Evolutionary conservation across 2,329 filamentous ascomycete genomes (phyloP).

Genomic region (Pseudogymnoascus sp.): DNA sequence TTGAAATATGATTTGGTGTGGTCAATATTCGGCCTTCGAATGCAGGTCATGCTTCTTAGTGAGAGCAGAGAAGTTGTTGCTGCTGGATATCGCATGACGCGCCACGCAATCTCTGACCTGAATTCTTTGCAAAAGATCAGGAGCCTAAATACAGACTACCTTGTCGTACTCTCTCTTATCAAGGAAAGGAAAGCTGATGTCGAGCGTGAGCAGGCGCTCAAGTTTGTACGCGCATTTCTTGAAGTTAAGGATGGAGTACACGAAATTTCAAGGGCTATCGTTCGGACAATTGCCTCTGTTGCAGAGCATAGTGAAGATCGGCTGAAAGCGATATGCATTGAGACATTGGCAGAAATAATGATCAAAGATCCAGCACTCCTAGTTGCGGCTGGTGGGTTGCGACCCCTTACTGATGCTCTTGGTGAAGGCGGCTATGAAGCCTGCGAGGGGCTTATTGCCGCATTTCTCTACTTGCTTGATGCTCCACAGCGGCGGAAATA

Average conservation of each 20-base stretch:
- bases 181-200: slow-evolving; percentile 97
- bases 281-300: slow-evolving; percentile 83
- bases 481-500: slow-evolving; percentile 73
- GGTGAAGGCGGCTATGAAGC: slow-evolving; percentile 88
- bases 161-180: slow-evolving; percentile 85
- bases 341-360: slow-evolving; percentile 88
- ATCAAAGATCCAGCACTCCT: slow-evolving; percentile 77
- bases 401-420: slow-evolving; percentile 83
- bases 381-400: slow-evolving; percentile 76
- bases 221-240: slow-evolving; percentile 90
- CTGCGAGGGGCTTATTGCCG: slow-evolving; percentile 78
- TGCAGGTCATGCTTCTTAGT: slow-evolving; percentile 93
- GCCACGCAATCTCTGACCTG: slow-evolving; percentile 90
- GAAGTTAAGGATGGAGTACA: slow-evolving; percentile 89
- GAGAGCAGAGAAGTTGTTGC: slow-evolving; percentile 94
- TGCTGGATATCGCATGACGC: slow-evolving; percentile 84
- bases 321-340: slow-evolving; percentile 80
- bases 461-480: slow-evolving; percentile 87
- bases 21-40: slow-evolving; percentile 87
- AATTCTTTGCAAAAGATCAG: slow-evolving; percentile 85
- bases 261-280: slow-evolving; percentile 80
- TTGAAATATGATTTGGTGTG: slow-evolving; percentile 96
- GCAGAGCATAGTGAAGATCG: slow-evolving; percentile 68
- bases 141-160: slow-evolving; percentile 79
- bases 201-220: slow-evolving; percentile 92